Percentiles rank a stretch among this genome's conserved stretches.
Conservation (phyloP, 75 land plant genomes). For the Cryptomeria japonica region DNA sequence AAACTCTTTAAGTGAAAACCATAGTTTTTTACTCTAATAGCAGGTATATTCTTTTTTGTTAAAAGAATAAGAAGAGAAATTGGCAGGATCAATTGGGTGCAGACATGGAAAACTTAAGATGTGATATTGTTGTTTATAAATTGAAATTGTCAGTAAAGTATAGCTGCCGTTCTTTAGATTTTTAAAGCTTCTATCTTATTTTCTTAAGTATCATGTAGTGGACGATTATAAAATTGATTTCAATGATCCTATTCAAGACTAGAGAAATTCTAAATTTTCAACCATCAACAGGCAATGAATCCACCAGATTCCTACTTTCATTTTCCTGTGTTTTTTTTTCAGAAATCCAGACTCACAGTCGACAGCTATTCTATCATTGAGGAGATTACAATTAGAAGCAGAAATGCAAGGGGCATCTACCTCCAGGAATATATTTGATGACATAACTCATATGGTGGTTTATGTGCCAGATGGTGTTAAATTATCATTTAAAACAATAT, state of each 20-base stretch:
- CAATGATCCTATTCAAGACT: background rate
- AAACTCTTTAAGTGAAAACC: background rate
- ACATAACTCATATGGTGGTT: conserved; percentile 13
- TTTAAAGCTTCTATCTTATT: background rate
- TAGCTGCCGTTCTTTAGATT: background rate
- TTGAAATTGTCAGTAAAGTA: background rate
- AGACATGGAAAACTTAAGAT: background rate
- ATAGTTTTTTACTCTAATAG: background rate
- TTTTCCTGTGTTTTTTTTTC: background rate
- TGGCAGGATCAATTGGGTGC: background rate
- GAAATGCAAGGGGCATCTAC: conserved; percentile 18
- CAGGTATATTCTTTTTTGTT: background rate
- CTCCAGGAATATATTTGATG: background rate
- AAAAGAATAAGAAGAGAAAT: background rate
- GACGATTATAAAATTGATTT: background rate
- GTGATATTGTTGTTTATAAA: background rate
- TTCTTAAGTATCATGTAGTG: background rate
- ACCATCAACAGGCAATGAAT: background rate
- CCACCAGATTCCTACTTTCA: background rate
- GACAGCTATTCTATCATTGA: conserved; percentile 7
- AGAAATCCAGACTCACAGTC: conserved; percentile 25
- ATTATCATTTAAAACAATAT: conserved; percentile 1
- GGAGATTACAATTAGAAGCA: conserved; percentile 18
- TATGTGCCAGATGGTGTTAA: conserved; percentile 11
- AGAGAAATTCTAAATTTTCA: background rate